phyloP scores from a whole-genome alignment of 768 basidiomycete genomes.

The Mycena chlorophos region DNA sequence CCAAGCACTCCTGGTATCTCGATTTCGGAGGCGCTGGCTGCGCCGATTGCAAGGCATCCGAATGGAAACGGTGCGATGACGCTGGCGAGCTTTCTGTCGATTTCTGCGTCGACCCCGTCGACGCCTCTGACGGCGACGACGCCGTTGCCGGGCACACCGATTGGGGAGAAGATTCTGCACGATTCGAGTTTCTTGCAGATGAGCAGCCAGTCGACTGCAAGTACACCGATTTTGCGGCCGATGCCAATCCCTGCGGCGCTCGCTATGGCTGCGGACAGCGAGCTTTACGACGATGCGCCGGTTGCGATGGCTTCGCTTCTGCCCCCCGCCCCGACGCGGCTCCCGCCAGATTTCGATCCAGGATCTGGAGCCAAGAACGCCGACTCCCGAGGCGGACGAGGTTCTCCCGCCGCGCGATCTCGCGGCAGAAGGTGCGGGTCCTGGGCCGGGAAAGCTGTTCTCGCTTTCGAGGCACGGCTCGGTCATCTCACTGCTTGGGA shows the following conservation, averaged over 20 bases:
- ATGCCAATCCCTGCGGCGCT: slow-evolving; percentile 30
- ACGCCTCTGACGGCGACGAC: slow-evolving; percentile 29
- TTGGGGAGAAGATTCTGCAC: slow-evolving; percentile 61
- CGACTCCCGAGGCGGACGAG: slow-evolving; percentile 31
- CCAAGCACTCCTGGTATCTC: not conserved
- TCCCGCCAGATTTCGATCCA: slow-evolving; percentile 46
- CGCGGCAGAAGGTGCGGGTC: slow-evolving; percentile 30
- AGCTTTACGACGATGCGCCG: slow-evolving; percentile 30
- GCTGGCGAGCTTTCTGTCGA: slow-evolving; percentile 22
- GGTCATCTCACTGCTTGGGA: slow-evolving; percentile 38
- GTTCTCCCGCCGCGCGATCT: slow-evolving; percentile 16
- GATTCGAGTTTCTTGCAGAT: slow-evolving; percentile 65
- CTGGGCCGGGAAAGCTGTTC: slow-evolving; percentile 34
- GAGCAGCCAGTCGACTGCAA: slow-evolving; percentile 39
- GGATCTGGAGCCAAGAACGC: slow-evolving; percentile 10
- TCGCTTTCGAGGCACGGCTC: slow-evolving; percentile 53
- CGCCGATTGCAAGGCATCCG: not conserved
- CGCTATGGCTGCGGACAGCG: slow-evolving; percentile 15
- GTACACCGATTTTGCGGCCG: slow-evolving; percentile 37
- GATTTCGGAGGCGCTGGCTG: slow-evolving; percentile 11
- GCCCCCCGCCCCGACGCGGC: slow-evolving; percentile 62
- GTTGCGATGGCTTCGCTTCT: slow-evolving; percentile 53
- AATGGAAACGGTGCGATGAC: slow-evolving; percentile 13
- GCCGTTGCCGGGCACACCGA: slow-evolving; percentile 49
- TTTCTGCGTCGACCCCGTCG: slow-evolving; percentile 23